Evolutionary conservation across 192 early-diverging fungal genomes (phyloP), one percentile per base, ranked within the genome.

Genomic region (Dimargaris cristalligena): DNA sequence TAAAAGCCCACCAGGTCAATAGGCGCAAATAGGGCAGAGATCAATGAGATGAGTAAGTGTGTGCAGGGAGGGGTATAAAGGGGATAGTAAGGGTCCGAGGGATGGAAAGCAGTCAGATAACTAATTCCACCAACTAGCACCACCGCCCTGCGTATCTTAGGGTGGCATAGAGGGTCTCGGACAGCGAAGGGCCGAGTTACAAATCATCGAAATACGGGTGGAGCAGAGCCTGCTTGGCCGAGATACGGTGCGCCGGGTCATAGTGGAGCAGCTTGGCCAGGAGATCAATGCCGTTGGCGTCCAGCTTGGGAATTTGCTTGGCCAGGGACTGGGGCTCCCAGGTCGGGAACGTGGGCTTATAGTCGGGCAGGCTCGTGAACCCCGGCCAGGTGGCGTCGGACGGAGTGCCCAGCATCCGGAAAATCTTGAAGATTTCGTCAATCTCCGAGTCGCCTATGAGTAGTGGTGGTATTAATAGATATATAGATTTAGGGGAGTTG

Each of bases 351-450:
- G 45, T 78, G 0, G 65, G 59, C 58, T 91, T 92, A 70, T 82
- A 94, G 67, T 94, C 86, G 13, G 90, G 87, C 34, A 92, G 69
- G 22, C 60, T 44, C n/a, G 71, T 62, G 32, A 91, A 63, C 6
- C 82, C 83, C 11, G 86, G 86, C 92, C 92, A 94, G 28, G 78
- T 71, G 29, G 74, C n/a, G n/a, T n/a, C n/a, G n/a, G n/a, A n/a
- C n/a, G n/a, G 92, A 3, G 92, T 94, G 28, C 92, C 92, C 23
- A 89, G 74, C 25, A 82, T 65, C 23, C 78, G 69, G 76, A 94
- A 94, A 65, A 94, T 94, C 52, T 82, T 79, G 76, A 91, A 92
- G n/a, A 94, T 70, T 65, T 94, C 82, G 72, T 92, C 90, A 61
- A 92, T 91, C 59, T 94, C 90, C 34, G 88, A 91, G 49, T 72